Evolutionary conservation across 1,284 basidiomycete genomes (phyloP), one percentile per base, ranked within the genome.

Genomic region (Moesziomyces globuligerus): DNA sequence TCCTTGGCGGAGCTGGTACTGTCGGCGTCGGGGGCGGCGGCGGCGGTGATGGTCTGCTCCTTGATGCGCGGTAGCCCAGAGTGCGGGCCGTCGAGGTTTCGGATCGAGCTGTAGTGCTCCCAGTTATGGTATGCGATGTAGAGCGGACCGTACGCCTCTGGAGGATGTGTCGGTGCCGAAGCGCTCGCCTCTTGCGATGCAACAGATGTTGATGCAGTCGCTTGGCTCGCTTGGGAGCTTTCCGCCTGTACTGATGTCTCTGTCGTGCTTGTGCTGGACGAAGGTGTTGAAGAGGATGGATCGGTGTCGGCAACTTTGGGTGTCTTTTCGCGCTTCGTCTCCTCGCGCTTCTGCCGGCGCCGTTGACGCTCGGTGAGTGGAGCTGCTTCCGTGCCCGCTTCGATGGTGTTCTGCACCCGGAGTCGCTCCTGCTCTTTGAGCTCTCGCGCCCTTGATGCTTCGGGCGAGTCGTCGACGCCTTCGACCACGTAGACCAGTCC

Each of bases 81-180:
- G 76, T 94, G 92, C 0, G 93, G 93, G 3, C 92, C 92, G n/a
- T 86, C 86, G 29, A 93, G 84, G 81, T 91, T 93, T 37, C 92
- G 90, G 49, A 94, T 90, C 20, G 90, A 92, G n/a, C 91, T 93
- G 80, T 94, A 94, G 81, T 94, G 93, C 79, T 94, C 91, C 91
- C 91, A 94, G 75, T 92, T 91, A 78, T 94, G 90, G 79, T 93
- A 93, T 29, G 79, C 79, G 45, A 81, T 69, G 60, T 77, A 76
- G 17, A 81, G 62, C 4, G 79, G 76, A 1, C 79, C 79, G 29
- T 68, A 74, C 9, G 75, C 71, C 45, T 81, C 79, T 24, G 69
- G 59, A 3, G 37, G 53, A 17, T 41, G 38, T 13, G 34, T 7
- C 3, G 40, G n/a, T 20, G 45, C 8, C 13, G 40, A n/a, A 10